Evolutionary conservation across 495 filamentous ascomycete genomes (phyloP).

Genomic region (Penicillium canescens): DNA sequence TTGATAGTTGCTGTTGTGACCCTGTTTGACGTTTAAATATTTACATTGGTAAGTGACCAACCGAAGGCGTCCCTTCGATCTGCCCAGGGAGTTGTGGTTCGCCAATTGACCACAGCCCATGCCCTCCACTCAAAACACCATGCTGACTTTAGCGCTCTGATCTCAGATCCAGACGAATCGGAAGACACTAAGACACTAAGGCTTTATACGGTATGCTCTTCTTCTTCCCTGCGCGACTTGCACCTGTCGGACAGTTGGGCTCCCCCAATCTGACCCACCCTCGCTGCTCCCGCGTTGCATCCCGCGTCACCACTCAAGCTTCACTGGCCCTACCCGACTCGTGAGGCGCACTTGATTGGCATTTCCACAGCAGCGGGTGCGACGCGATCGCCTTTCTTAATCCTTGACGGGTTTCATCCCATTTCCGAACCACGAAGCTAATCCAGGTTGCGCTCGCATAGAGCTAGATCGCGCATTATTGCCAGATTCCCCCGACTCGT

Average conservation of each 20-base stretch:
- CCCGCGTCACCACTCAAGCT: slow-evolving; percentile 20
- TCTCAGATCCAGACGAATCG: slow-evolving; percentile 33
- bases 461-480: slow-evolving; percentile 33
- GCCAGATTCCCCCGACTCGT: slow-evolving; percentile 35
- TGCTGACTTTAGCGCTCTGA: slow-evolving; percentile 22
- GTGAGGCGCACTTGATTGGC: slow-evolving; percentile 31
- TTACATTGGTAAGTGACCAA: slow-evolving; percentile 24
- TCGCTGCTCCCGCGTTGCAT: slow-evolving; percentile 38
- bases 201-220: too few species aligned
- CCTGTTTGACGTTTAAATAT: slow-evolving; percentile 4
- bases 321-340: slow-evolving; percentile 17
- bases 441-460: slow-evolving; percentile 37
- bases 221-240: slow-evolving; percentile 34
- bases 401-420: slow-evolving; percentile 10
- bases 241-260: slow-evolving; percentile 27
- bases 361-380: slow-evolving; percentile 27
- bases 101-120: slow-evolving; percentile 38
- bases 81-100: slow-evolving; percentile 43
- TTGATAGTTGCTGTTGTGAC: slow-evolving; percentile 8
- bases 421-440: slow-evolving; percentile 20
- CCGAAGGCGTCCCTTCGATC: slow-evolving; percentile 20
- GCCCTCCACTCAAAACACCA: slow-evolving; percentile 10
- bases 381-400: slow-evolving; percentile 19
- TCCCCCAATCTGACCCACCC: slow-evolving; percentile 35
- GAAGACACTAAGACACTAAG: slow-evolving; percentile 13